Evolutionary conservation across 352 stramenopile species (phyloP).

Genomic region (Pythium grandisporangium): DNA sequence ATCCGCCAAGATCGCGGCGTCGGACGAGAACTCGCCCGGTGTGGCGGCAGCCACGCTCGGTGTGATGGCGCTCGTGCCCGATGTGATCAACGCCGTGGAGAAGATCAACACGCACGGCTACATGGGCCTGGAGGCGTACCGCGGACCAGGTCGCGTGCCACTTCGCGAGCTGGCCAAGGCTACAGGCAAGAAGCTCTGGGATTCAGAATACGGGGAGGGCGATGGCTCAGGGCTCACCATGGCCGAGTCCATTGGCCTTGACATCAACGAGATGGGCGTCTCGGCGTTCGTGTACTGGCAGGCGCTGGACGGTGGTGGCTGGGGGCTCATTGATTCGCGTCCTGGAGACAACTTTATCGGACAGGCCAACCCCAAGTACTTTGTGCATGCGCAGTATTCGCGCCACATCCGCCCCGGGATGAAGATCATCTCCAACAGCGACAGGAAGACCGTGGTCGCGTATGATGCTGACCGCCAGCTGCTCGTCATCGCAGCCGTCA

Average conservation of each 20-base stretch:
- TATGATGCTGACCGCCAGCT: constrained; percentile 23
- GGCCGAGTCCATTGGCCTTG: constrained; percentile 32
- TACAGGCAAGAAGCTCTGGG: constrained; percentile 33
- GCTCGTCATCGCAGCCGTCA: constrained; percentile 38
- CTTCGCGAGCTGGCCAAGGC: constrained; percentile 20
- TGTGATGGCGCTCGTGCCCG: constrained; percentile 8
- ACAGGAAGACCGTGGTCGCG: constrained; percentile 34
- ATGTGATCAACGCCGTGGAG: constrained; percentile 19
- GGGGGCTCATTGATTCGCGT: constrained; percentile 38
- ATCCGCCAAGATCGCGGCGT: constrained; percentile 22
- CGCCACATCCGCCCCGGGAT: constrained; percentile 54
- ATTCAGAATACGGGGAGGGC: constrained; percentile 50
- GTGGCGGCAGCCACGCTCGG: constrained; percentile 23
- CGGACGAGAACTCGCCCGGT: constrained; percentile 44
- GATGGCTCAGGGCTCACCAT: constrained; percentile 34
- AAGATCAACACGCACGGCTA: constrained; percentile 62
- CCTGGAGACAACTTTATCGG: constrained; percentile 25
- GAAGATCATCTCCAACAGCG: constrained; percentile 27
- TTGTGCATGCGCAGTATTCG: constrained; percentile 45
- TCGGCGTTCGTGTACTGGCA: constrained; percentile 64
- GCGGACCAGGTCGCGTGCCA: constrained; percentile 19
- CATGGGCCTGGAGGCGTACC: constrained; percentile 27
- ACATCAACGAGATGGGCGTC: constrained; percentile 52
- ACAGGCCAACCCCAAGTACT: constrained; percentile 35
- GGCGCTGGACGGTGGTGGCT: constrained; percentile 35